Conservation (phyloP, 192 early-diverging fungal species). For the Dissophora globulifera region DNA sequence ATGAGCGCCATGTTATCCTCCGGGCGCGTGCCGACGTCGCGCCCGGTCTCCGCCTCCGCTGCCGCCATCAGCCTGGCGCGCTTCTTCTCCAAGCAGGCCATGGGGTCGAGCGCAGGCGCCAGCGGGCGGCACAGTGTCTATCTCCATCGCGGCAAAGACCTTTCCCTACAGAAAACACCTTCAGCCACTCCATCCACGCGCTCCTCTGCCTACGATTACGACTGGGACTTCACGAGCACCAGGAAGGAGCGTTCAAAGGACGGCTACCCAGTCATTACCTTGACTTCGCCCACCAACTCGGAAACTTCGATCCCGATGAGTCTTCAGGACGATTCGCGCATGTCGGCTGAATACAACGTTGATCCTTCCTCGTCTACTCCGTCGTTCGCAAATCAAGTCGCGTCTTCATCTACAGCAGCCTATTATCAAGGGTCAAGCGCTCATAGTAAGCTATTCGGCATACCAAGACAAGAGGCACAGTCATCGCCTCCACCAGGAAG, state of each 20-base stretch:
- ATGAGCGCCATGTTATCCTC: slow-evolving; percentile 4
- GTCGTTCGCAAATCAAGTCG: neutral
- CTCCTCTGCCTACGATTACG: slow-evolving; percentile 10
- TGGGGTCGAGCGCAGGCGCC: neutral
- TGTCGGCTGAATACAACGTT: neutral
- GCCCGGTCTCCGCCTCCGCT: neutral
- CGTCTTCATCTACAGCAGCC: neutral
- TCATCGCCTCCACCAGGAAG: neutral
- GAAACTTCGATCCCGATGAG: slow-evolving; percentile 23
- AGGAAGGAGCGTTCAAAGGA: slow-evolving; percentile 17
- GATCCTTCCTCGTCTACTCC: neutral
- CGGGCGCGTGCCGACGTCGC: neutral
- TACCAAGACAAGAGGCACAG: no score
- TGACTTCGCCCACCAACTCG: slow-evolving; percentile 44
- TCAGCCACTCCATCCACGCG: slow-evolving; percentile 8
- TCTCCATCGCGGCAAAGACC: slow-evolving; percentile 1
- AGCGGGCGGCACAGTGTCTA: neutral
- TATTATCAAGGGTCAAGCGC: neutral
- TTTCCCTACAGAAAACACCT: slow-evolving; percentile 11
- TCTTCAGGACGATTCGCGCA: neutral
- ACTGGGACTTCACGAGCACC: slow-evolving; percentile 3
- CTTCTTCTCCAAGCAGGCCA: slow-evolving; percentile 18
- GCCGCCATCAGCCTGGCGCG: slow-evolving; percentile 21
- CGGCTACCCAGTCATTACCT: slow-evolving; percentile 38
- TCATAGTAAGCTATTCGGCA: neutral